Base-by-base conservation (phyloP, 805 yeast genomes). In the Maudiozyma serrabonitensis region DNA sequence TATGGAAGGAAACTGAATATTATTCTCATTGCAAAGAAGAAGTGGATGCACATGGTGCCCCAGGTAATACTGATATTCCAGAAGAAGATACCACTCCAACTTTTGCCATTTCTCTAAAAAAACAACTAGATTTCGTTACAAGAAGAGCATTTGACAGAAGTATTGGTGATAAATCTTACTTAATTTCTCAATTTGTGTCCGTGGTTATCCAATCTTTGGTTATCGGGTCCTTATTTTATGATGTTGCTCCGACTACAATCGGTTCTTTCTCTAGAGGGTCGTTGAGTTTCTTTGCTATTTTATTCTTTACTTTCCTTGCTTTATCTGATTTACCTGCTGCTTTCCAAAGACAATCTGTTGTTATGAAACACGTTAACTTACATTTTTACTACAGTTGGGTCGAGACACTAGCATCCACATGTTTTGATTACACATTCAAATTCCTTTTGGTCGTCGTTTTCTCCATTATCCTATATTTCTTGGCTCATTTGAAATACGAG, bases 331-430 rank as follows among this genome's bases (percentile, higher is more conserved):
- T 75, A 49, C 68, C 74, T 46, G 64, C 67, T 32, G 58, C 75
- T 57, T 69, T 78, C 59, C 73, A 66, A 42, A 69, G 75, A 41
- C 72, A 80, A 48, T 69, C 76, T 40, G 74, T 84, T 54, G 76
- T 82, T 35, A 75, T 71, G 55, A 83, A 84, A 59, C 91, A 84
- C 58, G 75, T 79, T 55, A 72, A 75, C 50, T 81, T 80, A 56
- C 78, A 82, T 9, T 75, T 82, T 55, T 84, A 84, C 61, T 74
- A 78, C 41, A 84, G 86, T 9, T 75, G 86, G 37, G 78, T 82
- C 9, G 88, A 84, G 61, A 84, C 85, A 1, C 54, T 84, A 6
- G 81, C 86, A 0, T 67, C 79, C 6, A 70, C 80, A 44, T 52
- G 80, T 9, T 75, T 81, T 9, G 84, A 80, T 49, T 63, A 82